phyloP scores from a whole-genome alignment of 805 yeast species.

The Lachancea fermentati region DNA sequence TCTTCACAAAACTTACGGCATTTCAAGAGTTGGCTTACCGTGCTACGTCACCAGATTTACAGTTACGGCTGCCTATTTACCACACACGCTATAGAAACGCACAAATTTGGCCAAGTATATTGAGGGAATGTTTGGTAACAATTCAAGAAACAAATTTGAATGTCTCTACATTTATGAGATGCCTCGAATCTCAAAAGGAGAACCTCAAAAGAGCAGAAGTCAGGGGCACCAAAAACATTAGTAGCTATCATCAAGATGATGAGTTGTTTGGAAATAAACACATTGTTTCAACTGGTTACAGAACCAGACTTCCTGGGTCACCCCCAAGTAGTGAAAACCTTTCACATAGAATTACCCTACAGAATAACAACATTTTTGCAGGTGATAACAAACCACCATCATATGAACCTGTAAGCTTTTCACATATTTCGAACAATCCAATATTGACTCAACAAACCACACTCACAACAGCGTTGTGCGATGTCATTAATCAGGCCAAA shows the following conservation, averaged over 20 bases:
- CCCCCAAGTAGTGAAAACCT: slow-evolving; percentile 10
- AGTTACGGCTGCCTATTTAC: slow-evolving; percentile 50
- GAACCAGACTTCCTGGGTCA: slow-evolving; percentile 16
- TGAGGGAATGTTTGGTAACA: slow-evolving; percentile 54
- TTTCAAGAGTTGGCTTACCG: slow-evolving; percentile 70
- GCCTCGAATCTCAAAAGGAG: slow-evolving; percentile 12
- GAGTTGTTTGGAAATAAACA: slow-evolving; percentile 35
- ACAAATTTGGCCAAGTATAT: slow-evolving; percentile 51
- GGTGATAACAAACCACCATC: slow-evolving; percentile 5
- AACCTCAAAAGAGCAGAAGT: slow-evolving; percentile 8
- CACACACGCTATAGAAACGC: slow-evolving; percentile 41
- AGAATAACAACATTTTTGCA: slow-evolving; percentile 21
- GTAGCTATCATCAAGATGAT: slow-evolving; percentile 1
- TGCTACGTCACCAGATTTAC: slow-evolving; percentile 43
- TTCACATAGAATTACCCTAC: slow-evolving; percentile 21
- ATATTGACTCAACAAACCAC: slow-evolving; percentile 26
- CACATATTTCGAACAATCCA: slow-evolving; percentile 21
- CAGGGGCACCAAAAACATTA: not conserved
- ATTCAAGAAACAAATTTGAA: slow-evolving; percentile 45
- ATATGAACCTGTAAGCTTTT: slow-evolving; percentile 8
- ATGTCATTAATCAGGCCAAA: slow-evolving; percentile 11
- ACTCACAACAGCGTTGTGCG: slow-evolving; percentile 13
- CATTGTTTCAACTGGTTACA: slow-evolving; percentile 11
- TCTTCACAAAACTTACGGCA: slow-evolving; percentile 55
- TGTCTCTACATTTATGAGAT: slow-evolving; percentile 22